Percentiles rank a stretch among this genome's conserved stretches.
Conservation (phyloP, 2,329 filamentous ascomycete genomes). For the Colletotrichum gigasporum region DNA sequence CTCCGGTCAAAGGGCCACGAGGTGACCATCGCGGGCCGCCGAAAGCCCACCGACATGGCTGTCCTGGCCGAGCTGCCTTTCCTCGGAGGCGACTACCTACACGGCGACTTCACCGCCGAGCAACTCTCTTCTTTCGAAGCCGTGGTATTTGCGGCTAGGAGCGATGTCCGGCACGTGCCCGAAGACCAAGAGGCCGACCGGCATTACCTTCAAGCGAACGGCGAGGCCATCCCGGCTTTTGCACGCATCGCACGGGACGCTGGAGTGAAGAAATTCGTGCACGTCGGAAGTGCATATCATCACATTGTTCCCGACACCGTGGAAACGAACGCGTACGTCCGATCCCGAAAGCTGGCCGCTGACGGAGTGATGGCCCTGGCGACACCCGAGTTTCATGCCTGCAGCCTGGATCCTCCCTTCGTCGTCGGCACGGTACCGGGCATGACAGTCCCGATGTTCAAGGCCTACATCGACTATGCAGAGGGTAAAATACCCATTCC, state of each 20-base stretch:
- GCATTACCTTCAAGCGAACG: slow-evolving; percentile 13
- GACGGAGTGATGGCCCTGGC: background rate
- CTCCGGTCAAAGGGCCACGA: slow-evolving; percentile 9
- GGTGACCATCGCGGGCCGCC: slow-evolving; percentile 14
- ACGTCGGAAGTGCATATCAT: slow-evolving; percentile 11
- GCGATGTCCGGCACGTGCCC: slow-evolving; percentile 23
- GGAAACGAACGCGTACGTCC: background rate
- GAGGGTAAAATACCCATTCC: background rate
- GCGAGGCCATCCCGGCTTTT: slow-evolving; percentile 9
- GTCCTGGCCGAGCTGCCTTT: background rate
- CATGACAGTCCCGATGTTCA: background rate
- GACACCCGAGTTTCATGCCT: background rate
- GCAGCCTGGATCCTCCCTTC: slow-evolving; percentile 18
- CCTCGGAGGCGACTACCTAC: slow-evolving; percentile 1
- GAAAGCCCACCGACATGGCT: background rate
- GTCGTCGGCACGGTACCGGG: slow-evolving; percentile 18
- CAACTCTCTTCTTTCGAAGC: slow-evolving; percentile 2
- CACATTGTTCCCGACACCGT: background rate
- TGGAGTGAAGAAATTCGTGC: slow-evolving; percentile 10
- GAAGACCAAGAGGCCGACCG: background rate
- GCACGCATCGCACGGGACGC: background rate
- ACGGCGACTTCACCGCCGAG: background rate
- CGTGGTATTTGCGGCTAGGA: slow-evolving; percentile 20
- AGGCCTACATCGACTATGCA: slow-evolving; percentile 14
- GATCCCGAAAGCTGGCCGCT: slow-evolving; percentile 8